Percentiles rank a stretch among this genome's conserved stretches.
phyloP scores from a whole-genome alignment of 441 rosid genomes.

The Aquilaria agallochum region DNA sequence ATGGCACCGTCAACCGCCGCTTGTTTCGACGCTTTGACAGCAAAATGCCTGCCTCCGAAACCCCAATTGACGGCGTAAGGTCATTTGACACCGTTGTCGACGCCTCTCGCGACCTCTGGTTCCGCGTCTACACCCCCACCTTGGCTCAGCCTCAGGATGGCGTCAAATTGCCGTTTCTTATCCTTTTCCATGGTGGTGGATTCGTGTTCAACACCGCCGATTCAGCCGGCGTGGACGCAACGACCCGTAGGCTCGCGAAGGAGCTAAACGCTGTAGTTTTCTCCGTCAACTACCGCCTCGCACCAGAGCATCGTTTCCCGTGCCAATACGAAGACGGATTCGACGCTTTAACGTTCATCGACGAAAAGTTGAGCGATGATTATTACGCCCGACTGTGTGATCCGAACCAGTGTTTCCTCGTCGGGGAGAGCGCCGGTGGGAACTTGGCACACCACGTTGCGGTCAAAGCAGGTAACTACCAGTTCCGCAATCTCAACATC shows the following conservation, averaged over 20 bases:
- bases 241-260: not conserved
- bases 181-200: constrained; percentile 13
- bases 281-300: too few relatives aligned
- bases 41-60: constrained; percentile 2
- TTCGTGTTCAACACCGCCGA: not conserved
- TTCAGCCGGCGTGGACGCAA: not conserved
- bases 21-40: constrained; percentile 3
- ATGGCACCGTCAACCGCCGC: constrained; percentile 12
- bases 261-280: not conserved
- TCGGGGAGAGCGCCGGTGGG: constrained; percentile 29
- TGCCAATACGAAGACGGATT: too few relatives aligned
- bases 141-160: not conserved
- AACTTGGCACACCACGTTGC: constrained; percentile 28
- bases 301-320: too few relatives aligned
- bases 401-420: constrained; percentile 14
- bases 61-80: constrained; percentile 8
- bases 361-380: not conserved
- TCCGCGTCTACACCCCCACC: constrained; percentile 2
- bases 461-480: constrained; percentile 9
- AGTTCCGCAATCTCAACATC: constrained; percentile 9
- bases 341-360: too few relatives aligned
- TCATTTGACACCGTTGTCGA: constrained; percentile 11
- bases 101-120: not conserved
- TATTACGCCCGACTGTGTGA: not conserved
- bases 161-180: not conserved